phyloP scores from a whole-genome alignment of 2,329 filamentous ascomycete genomes.

The Chaetothyriales sp. region DNA sequence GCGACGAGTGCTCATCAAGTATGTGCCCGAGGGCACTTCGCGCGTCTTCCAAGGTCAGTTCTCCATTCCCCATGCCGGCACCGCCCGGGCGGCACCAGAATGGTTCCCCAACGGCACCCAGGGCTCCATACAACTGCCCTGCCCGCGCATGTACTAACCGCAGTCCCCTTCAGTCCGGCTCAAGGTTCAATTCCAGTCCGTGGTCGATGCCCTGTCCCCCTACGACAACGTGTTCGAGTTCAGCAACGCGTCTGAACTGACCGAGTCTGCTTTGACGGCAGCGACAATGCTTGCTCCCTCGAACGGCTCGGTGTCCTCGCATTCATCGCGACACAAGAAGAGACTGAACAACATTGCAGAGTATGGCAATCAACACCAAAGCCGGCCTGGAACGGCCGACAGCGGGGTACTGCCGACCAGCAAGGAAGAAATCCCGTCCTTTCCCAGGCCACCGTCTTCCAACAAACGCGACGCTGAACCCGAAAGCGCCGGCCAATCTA shows the following conservation, averaged over 20 bases:
- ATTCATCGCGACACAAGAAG: conserved; percentile 59
- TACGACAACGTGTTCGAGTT: conserved; percentile 78
- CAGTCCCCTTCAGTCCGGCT: conserved; percentile 51
- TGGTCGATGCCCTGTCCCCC: conserved; percentile 57
- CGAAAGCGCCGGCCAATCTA: neutral
- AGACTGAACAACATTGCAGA: conserved; percentile 88
- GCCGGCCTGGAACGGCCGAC: conserved; percentile 40
- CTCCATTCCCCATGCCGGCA: conserved; percentile 28
- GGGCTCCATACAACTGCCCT: too few species aligned
- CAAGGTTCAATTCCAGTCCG: conserved; percentile 50
- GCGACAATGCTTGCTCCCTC: conserved; percentile 82
- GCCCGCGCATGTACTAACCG: neutral
- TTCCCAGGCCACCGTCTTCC: conserved; percentile 1
- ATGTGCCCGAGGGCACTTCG: conserved; percentile 79
- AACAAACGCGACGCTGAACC: conserved; percentile 1
- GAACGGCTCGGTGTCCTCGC: conserved; percentile 71
- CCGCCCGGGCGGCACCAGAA: too few species aligned
- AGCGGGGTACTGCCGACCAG: conserved; percentile 30
- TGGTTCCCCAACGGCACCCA: too few species aligned
- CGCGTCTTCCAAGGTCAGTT: conserved; percentile 74
- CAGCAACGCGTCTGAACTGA: conserved; percentile 58
- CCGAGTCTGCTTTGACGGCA: conserved; percentile 72
- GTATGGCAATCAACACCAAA: conserved; percentile 38
- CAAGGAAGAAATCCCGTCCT: conserved; percentile 5
- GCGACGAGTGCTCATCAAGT: conserved; percentile 82